These are phyloP conservation scores for Thalassiosira livingstoniorum DNA, from an alignment of 352 stramenopile genomes.

Conservation along the genomic window DNA sequence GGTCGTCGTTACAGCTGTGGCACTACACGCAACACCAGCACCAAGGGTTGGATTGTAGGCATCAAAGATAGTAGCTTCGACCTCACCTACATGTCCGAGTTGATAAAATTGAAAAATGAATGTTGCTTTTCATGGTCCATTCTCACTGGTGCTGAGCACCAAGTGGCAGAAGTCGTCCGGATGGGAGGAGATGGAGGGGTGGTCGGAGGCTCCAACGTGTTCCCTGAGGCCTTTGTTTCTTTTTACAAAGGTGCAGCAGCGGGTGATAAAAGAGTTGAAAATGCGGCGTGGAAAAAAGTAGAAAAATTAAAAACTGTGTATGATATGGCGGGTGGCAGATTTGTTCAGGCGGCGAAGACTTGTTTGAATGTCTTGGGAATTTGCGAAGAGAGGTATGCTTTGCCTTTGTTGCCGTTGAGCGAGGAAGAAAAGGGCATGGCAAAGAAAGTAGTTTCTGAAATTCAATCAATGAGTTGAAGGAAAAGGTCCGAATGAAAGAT, in stretches of 20 bases:
- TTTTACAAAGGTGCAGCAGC: slow-evolving; percentile 1
- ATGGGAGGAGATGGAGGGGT: slow-evolving; percentile 27
- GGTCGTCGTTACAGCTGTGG: background rate
- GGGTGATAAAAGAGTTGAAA: slow-evolving; percentile 19
- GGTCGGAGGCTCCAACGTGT: slow-evolving; percentile 29
- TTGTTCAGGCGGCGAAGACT: slow-evolving; percentile 29
- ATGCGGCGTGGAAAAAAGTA: slow-evolving; percentile 7
- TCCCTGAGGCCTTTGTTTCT: slow-evolving; percentile 26
- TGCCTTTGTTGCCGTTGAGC: slow-evolving; percentile 30
- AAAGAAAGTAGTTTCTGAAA: slow-evolving; percentile 19
- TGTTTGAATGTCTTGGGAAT: slow-evolving; percentile 1
- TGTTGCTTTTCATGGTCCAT: slow-evolving; percentile 23
- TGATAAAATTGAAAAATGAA: slow-evolving; percentile 37
- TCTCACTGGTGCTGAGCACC: slow-evolving; percentile 22
- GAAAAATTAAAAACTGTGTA: slow-evolving; percentile 22
- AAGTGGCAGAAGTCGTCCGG: slow-evolving; percentile 17
- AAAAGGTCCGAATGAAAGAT: too few relatives aligned
- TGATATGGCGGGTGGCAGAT: slow-evolving; percentile 21
- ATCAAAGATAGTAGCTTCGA: slow-evolving; percentile 48
- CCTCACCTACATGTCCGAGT: slow-evolving; percentile 31
- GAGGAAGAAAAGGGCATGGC: slow-evolving; percentile 19
- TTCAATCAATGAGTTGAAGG: slow-evolving; percentile 1
- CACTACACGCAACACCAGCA: too few relatives aligned
- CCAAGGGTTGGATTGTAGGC: slow-evolving; percentile 13
- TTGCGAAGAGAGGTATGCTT: slow-evolving; percentile 26